Conservation (phyloP, 2,329 filamentous ascomycete species). For the Xylariaceae sp. region DNA sequence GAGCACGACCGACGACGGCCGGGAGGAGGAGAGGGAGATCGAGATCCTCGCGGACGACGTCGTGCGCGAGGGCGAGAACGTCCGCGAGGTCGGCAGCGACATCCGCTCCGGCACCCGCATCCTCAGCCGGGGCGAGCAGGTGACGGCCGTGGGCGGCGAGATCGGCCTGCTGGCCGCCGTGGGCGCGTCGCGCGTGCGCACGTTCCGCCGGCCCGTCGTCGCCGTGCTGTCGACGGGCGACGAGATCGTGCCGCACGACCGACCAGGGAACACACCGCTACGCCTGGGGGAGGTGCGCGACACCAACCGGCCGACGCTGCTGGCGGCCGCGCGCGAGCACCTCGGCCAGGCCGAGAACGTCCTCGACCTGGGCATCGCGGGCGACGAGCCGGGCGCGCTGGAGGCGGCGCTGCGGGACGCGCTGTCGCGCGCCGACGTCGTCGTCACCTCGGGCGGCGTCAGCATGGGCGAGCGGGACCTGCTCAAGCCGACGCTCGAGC, state of each 20-base stretch:
- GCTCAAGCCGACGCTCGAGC: conserved; percentile 91
- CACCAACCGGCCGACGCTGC: conserved; percentile 81
- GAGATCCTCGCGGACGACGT: conserved; percentile 77
- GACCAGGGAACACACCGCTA: conserved; percentile 52
- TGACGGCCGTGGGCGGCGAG: conserved; percentile 83
- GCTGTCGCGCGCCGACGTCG: conserved; percentile 66
- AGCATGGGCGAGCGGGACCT: conserved; percentile 98
- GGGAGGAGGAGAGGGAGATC: conserved; percentile 83
- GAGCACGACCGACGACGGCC: conserved; percentile 67
- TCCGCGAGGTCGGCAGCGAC: conserved; percentile 87
- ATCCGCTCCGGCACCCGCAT: conserved; percentile 63
- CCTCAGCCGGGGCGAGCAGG: conserved; percentile 68
- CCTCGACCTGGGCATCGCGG: conserved; percentile 79
- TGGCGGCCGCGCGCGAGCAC: conserved; percentile 66
- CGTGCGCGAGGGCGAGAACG: conserved; percentile 73
- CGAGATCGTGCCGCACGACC: conserved; percentile 74
- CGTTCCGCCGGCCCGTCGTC: conserved; percentile 70
- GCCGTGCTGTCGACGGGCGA: conserved; percentile 92
- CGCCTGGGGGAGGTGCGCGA: conserved; percentile 82
- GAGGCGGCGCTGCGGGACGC: conserved; percentile 71
- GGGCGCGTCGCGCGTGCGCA: conserved; percentile 60
- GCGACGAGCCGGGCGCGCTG: conserved; percentile 63
- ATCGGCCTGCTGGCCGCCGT: conserved; percentile 84
- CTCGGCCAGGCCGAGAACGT: conserved; percentile 76
- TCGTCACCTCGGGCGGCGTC: conserved; percentile 89